Evolutionary conservation across 1,284 basidiomycete species (phyloP).

Genomic region (Ustilago trichophora): DNA sequence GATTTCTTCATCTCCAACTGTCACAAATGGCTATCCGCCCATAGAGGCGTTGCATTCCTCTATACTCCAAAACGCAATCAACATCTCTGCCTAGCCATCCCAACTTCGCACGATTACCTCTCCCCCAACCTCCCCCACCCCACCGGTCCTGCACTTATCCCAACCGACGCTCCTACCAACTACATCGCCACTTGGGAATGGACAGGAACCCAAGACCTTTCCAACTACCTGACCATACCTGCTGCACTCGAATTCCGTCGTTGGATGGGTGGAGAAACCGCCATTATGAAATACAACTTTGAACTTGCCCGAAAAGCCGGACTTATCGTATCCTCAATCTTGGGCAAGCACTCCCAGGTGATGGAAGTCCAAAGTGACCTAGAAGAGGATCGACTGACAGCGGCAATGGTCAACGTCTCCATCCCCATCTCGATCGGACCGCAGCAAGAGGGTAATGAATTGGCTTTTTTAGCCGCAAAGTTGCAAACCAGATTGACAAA

Average conservation of each 20-base stretch:
- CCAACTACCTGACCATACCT: constrained; percentile 37
- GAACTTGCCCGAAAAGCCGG: constrained; percentile 79
- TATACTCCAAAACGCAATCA: constrained; percentile 85
- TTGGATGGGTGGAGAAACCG: constrained; percentile 82
- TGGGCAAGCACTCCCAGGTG: constrained; percentile 54
- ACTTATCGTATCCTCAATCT: constrained; percentile 71
- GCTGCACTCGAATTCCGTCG: constrained; percentile 79
- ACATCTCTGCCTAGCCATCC: constrained; percentile 78
- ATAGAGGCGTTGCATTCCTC: constrained; percentile 77
- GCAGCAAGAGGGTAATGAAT: not conserved
- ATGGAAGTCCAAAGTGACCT: constrained; percentile 9
- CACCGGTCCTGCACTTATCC: constrained; percentile 13
- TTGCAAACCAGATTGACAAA: constrained; percentile 18
- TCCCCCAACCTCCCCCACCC: constrained; percentile 8
- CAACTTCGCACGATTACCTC: constrained; percentile 70
- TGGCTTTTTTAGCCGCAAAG: constrained; percentile 4
- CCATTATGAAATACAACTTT: constrained; percentile 80
- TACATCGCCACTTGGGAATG: constrained; percentile 45
- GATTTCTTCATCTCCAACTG: constrained; percentile 64
- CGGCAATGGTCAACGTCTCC: constrained; percentile 46
- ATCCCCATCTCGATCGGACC: constrained; percentile 26
- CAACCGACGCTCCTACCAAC: constrained; percentile 17
- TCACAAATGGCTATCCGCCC: constrained; percentile 71
- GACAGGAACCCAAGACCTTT: constrained; percentile 42
- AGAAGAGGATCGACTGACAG: constrained; percentile 18